Evolutionary conservation across 345 rosid species (phyloP).

Genomic region (Laguncularia racemosa): DNA sequence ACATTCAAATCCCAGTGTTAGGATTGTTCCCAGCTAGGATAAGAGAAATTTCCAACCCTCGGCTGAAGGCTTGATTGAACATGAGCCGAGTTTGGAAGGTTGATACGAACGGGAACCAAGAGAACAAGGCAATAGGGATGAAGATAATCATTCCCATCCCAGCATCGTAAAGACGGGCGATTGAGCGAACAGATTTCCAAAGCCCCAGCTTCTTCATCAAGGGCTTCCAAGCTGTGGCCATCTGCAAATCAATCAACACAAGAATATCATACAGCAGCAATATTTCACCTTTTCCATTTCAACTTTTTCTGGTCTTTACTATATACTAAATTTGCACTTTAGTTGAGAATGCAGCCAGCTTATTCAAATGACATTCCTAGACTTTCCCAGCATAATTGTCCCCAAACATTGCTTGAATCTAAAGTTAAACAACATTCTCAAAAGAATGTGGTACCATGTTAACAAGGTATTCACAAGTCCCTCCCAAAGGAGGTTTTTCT

Average conservation of each 20-base stretch:
- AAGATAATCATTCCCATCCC: constrained; percentile 96
- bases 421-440: too few species aligned
- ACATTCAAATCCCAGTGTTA: constrained; percentile 29
- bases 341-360: too few species aligned
- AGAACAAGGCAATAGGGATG: constrained; percentile 68
- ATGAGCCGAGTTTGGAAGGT: constrained; percentile 96
- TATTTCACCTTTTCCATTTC: too few species aligned
- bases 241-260: constrained; percentile 28
- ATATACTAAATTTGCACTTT: too few species aligned
- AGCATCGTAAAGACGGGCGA: constrained; percentile 81
- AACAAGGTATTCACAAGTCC: too few species aligned
- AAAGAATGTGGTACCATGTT: too few species aligned
- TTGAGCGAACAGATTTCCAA: constrained; percentile 89
- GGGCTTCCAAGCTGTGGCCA: constrained; percentile 94
- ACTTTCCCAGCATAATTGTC: too few species aligned
- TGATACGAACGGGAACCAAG: constrained; percentile 96
- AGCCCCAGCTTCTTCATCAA: constrained; percentile 57
- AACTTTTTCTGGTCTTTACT: too few species aligned
- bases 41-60: constrained; percentile 89
- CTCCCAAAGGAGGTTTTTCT: too few species aligned
- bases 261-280: background rate
- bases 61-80: constrained; percentile 97
- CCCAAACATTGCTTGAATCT: too few species aligned
- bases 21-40: constrained; percentile 97
- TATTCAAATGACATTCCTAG: too few species aligned